phyloP scores from a whole-genome alignment of 129 eudicot genomes.

The Artemisia annua region DNA sequence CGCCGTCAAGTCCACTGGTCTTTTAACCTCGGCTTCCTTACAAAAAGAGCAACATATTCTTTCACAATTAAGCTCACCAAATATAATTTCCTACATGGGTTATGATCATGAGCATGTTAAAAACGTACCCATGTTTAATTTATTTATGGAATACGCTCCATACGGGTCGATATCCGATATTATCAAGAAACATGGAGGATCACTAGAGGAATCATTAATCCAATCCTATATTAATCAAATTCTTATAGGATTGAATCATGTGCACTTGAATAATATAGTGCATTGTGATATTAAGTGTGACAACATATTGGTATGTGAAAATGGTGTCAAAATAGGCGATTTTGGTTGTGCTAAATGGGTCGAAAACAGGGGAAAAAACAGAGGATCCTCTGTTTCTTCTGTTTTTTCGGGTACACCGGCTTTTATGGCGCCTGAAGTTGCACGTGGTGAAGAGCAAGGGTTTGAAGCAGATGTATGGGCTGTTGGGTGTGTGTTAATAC shows the following conservation, averaged over 20 bases:
- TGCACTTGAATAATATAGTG: slow-evolving; percentile 55
- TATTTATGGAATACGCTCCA: slow-evolving; percentile 60
- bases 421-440: slow-evolving; percentile 43
- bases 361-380: slow-evolving; percentile 18
- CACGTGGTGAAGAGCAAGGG: slow-evolving; percentile 32
- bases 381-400: slow-evolving; percentile 10
- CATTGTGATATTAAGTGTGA: slow-evolving; percentile 80
- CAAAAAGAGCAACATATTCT: slow-evolving; percentile 54
- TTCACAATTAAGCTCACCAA: slow-evolving; percentile 58
- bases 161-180: slow-evolving; percentile 58
- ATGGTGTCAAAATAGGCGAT: slow-evolving; percentile 65
- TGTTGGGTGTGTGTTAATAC: slow-evolving; percentile 32
- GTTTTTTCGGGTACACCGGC: slow-evolving; percentile 38
- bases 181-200: slow-evolving; percentile 50
- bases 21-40: slow-evolving; percentile 43
- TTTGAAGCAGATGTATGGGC: slow-evolving; percentile 37
- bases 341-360: slow-evolving; percentile 31
- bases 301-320: slow-evolving; percentile 52
- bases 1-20: slow-evolving; percentile 70
- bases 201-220: slow-evolving; percentile 48
- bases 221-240: slow-evolving; percentile 49
- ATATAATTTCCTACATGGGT: slow-evolving; percentile 57
- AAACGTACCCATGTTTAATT: slow-evolving; percentile 42
- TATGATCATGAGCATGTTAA: slow-evolving; percentile 26
- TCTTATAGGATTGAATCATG: slow-evolving; percentile 51